Base-by-base conservation (phyloP, 257 asterid species). In the Voacanga thouarsii region DNA sequence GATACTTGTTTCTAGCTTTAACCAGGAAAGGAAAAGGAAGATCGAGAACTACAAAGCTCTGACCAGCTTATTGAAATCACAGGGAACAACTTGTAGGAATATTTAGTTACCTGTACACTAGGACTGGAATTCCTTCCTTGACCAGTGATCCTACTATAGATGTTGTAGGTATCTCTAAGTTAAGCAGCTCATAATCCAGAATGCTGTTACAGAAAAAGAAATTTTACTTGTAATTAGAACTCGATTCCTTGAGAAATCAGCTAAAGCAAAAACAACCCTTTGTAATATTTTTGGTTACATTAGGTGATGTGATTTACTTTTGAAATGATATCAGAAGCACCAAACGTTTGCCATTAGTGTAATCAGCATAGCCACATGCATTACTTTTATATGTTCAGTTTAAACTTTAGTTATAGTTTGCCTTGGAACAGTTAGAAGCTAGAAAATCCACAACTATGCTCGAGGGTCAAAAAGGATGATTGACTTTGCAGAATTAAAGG, bases 81-180 rank as follows among this genome's bases (percentile, higher is more conserved):
- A 16, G 47, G 5, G 39, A 53, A 45, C 7, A 12, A 23, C 26
- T 21, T 8, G 15, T 21, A 15, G 33, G 30, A 43, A 53, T 55
- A 12, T 50, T 30, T 28, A n/a, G 24, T 23, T 81, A 91, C 96
- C 96, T 91, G 77, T 89, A 91, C n/a, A 91, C 88, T 70, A 91
- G 74, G 5, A 88, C 94, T 69, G 86, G 86, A 39, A 88, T 83
- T 63, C 89, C 89, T 85, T 84, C 85, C 78, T 84, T 86, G 75
- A 91, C 41, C 30, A 91, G 89, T 66, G 83, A 78, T 82, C 96
- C 94, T 37, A 91, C 71, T 14, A 81, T 75, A 30, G 86, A 71
- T 67, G 88, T 89, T 39, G 91, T 89, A 26, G 94, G 91, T 66
- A 83, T 83, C 90, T 91, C 96, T 61, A 91, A 63, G 85, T 91